Conservation (phyloP, 2,329 filamentous ascomycete genomes). For the Annulohypoxylon truncatum region DNA sequence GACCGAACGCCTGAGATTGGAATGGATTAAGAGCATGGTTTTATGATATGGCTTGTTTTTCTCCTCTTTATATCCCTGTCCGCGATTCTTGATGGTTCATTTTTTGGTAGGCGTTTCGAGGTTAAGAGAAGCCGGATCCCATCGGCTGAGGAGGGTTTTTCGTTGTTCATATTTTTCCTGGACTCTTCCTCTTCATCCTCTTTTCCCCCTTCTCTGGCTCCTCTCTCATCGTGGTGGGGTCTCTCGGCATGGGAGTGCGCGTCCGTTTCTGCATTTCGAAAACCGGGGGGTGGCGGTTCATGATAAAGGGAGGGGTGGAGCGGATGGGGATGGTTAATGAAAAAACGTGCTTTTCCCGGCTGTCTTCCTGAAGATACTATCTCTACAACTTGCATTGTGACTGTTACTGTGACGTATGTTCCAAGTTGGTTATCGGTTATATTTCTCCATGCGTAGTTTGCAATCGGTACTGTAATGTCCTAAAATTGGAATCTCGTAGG, state of each 20-base stretch:
- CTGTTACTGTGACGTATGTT: neutral
- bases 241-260: constrained; percentile 19
- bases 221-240: constrained; percentile 16
- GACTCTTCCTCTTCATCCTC: neutral
- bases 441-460: neutral
- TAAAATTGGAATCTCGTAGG: too few relatives aligned
- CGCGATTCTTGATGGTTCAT: constrained; percentile 4
- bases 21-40: constrained; percentile 32
- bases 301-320: constrained; percentile 11
- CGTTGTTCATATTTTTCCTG: constrained; percentile 7
- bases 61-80: constrained; percentile 26
- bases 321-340: constrained; percentile 36
- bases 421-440: neutral
- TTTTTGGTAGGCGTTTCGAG: constrained; percentile 26
- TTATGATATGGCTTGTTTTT: constrained; percentile 12
- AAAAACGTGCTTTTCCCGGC: constrained; percentile 33
- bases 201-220: neutral
- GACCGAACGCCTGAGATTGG: constrained; percentile 33
- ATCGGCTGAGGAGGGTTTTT: constrained; percentile 4
- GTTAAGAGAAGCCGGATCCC: constrained; percentile 11
- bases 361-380: constrained; percentile 21
- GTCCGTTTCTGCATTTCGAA: constrained; percentile 29
- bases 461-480: too few relatives aligned
- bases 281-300: constrained; percentile 16
- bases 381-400: constrained; percentile 15